A percentile compares a stretch with the other conserved stretches of the same genome.
phyloP scores from a whole-genome alignment of 176 grass and related monocot species.

The Cenchrus fungigraminus region DNA sequence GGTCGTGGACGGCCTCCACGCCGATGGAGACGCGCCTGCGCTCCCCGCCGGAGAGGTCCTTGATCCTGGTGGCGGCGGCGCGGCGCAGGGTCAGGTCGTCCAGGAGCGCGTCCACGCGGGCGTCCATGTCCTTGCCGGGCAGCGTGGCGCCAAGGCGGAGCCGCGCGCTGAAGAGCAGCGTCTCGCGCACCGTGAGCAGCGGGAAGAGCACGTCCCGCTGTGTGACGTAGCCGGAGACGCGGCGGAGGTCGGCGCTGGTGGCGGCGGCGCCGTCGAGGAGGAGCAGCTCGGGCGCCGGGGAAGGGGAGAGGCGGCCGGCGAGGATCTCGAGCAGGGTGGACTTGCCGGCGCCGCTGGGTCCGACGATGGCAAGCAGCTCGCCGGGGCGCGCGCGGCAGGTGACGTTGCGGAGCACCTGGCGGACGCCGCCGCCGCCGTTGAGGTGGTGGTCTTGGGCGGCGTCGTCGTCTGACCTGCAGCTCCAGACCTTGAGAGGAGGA shows the following conservation, averaged over 20 bases:
- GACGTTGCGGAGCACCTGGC: no score
- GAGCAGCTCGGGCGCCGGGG: no score
- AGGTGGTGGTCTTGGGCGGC: neutral
- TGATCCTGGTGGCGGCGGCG: constrained; percentile 23
- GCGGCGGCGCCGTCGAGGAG: neutral
- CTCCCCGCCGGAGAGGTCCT: constrained; percentile 37
- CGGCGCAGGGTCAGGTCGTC: constrained; percentile 29
- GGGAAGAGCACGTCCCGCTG: constrained; percentile 29
- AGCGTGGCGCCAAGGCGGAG: constrained; percentile 47
- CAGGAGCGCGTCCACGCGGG: constrained; percentile 50
- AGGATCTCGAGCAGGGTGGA: constrained; percentile 76
- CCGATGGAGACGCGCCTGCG: constrained; percentile 30
- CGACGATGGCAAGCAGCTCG: constrained; percentile 50
- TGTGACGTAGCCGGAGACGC: constrained; percentile 25
- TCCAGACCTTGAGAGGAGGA: constrained; percentile 42
- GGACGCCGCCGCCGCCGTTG: neutral
- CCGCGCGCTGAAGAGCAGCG: constrained; percentile 62
- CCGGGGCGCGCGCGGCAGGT: neutral
- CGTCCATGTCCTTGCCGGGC: constrained; percentile 17
- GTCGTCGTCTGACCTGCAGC: constrained; percentile 4
- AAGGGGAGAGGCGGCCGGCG: constrained; percentile 47
- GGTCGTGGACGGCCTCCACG: constrained; percentile 41
- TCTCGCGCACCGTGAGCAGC: constrained; percentile 39
- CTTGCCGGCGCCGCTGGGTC: constrained; percentile 73
- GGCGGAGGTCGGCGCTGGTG: constrained; percentile 1